Evolutionary conservation across 2,329 filamentous ascomycete genomes (phyloP), one percentile per base, ranked within the genome.

Genomic region (Nigrospora sphaerica): DNA sequence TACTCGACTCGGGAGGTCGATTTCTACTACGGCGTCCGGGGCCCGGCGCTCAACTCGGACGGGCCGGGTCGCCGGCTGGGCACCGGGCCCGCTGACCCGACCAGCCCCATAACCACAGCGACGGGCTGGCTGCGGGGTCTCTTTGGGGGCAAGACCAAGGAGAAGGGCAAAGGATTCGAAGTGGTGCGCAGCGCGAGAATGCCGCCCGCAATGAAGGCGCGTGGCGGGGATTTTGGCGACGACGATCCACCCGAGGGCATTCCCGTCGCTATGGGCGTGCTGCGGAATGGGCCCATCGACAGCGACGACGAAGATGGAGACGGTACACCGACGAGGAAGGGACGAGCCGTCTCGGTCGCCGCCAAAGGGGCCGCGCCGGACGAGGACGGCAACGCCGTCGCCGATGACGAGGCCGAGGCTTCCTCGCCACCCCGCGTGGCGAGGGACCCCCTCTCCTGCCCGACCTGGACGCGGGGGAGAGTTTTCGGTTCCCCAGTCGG

Each of bases 111-210:
- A 17, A 86, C 89, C 2, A 92, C 88, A 9, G 92, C 93, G 0
- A 86, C 87, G 0, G 88, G 89, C 5, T 98, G 92, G 90, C 81
- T 97, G 64, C 85, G 88, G 55, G 79, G 76, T 44, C 62, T 95
- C 6, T 79, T 95, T 48, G 84, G 83, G 12, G 86, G 85, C 14
- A 95, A 95, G 68, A 89, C 83, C 7, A 96, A 95, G 61, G 92
- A 96, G 54, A 95, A 95, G 66, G 85, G 85, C 54, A 97, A 97
- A 66, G 93, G 93, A 0, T 98, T 98, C 55, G 93, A 97, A 63
- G 93, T 98, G 6, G 92, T 98, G 14, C 75, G 93, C 58, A 96
- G 91, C 62, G 81, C 89, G 9, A 80, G 91, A 46, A 90, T 93
- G 71, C 90, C 90, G 3, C 85, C 86, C 7, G 83, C 84, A 48